Base-by-base conservation (phyloP, 345 rosid genomes). In the Brassica nigra region DNA sequence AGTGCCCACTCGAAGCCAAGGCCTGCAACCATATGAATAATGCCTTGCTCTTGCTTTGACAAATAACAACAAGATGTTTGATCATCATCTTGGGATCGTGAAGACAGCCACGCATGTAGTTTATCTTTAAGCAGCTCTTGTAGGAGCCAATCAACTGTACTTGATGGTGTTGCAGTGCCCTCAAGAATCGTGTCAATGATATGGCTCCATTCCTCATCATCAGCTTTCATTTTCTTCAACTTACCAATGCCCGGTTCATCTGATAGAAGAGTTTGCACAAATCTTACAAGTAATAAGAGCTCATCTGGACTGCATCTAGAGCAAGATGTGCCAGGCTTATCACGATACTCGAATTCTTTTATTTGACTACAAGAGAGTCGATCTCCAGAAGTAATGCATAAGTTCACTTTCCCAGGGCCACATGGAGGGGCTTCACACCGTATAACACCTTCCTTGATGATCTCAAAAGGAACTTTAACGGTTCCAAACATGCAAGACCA, bases 401-500 rank as follows among this genome's bases (percentile, higher is more conserved):
- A 74, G n/a, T 86, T 83, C 77, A 91, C 97, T 82, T 86, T 91
- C 81, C 97, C 99, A 54, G 95, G 88, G 77, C 62, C 74, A 66
- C 75, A 86, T 44, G 89, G 89, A 86, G 99, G 99, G 49, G 97
- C 94, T 70, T 86, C 76, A 10, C 97, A 95, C 62, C 89, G 70
- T 20, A 95, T 70, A 68, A 89, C 97, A 68, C 98, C 99, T 76
- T 88, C 90, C 77, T 89, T 96, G 72, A 95, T 86, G 76, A 90
- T 91, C 84, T 88, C 80, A 78, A 86, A 68, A 74, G 99, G 97
- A 85, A 95, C 98, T 85, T 91, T 87, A 69, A 39, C 74, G 71
- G 88, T 91, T 58, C 97, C 99, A 86, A 95, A 91, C 98, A 93
- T 90, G 83, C 99, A 95, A 75, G 85, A 79, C 98, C 96, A 95